Conservation (phyloP, 257 asterid species). For the Solanum chiquidenum region DNA sequence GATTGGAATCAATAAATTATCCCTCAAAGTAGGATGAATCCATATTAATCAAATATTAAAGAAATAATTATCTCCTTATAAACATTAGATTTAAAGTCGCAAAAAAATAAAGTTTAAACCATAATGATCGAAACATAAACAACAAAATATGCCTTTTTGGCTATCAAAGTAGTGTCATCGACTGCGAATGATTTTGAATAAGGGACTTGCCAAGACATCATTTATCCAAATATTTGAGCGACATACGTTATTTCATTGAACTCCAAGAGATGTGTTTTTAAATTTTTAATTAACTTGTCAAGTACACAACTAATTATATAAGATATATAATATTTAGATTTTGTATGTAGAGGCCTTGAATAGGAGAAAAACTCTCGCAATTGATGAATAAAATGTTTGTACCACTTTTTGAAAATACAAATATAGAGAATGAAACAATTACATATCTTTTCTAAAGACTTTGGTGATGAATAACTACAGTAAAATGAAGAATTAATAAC, state of each 20-base stretch:
- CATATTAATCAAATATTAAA: too few species aligned
- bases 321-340: too few species aligned
- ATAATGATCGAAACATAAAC: too few species aligned
- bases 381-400: neutral
- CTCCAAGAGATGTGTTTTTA: neutral
- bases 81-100: too few species aligned
- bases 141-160: too few species aligned
- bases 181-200: too few species aligned
- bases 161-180: neutral
- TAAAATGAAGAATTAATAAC: neutral
- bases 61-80: too few species aligned
- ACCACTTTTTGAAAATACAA: too few species aligned
- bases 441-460: neutral
- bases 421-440: neutral
- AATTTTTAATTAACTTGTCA: neutral
- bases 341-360: neutral
- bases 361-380: neutral
- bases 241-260: neutral
- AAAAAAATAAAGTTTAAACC: too few species aligned
- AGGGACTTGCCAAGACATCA: neutral
- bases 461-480: neutral
- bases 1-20: too few species aligned
- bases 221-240: neutral
- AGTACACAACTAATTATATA: neutral
- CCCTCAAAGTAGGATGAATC: too few species aligned